These are phyloP conservation scores for Saccharomycopsis phalli DNA, from an alignment of 1,139 yeast species.

Conservation along the genomic window DNA sequence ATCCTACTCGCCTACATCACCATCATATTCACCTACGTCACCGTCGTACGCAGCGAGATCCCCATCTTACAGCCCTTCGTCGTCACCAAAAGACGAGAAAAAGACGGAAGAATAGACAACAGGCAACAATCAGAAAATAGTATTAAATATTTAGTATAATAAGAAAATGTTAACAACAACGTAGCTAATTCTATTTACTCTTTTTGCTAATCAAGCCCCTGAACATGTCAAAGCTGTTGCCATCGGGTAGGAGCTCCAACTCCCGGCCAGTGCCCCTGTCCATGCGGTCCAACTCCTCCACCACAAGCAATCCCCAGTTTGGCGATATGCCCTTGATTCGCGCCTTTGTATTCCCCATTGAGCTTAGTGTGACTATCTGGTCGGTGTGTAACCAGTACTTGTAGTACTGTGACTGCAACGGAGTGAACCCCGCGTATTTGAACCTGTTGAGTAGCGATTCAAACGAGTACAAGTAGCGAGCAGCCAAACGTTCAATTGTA, in stretches of 20 bases:
- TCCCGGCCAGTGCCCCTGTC: slow-evolving; percentile 41
- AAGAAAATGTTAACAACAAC: not conserved
- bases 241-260: slow-evolving; percentile 87
- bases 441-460: slow-evolving; percentile 55
- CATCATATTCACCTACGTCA: slow-evolving; percentile 63
- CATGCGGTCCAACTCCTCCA: slow-evolving; percentile 46
- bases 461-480: slow-evolving; percentile 58
- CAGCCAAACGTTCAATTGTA: slow-evolving; percentile 56
- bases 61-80: slow-evolving; percentile 56
- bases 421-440: slow-evolving; percentile 52
- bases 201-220: slow-evolving; percentile 80
- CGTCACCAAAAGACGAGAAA: slow-evolving; percentile 36
- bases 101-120: not conserved
- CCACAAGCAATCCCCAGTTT: slow-evolving; percentile 77
- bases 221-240: slow-evolving; percentile 93
- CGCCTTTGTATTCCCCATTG: slow-evolving; percentile 46
- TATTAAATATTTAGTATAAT: not conserved
- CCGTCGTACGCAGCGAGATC: slow-evolving; percentile 68
- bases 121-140: not conserved
- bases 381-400: slow-evolving; percentile 76
- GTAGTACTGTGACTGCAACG: slow-evolving; percentile 69
- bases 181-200: slow-evolving; percentile 10
- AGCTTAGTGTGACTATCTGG: slow-evolving; percentile 47
- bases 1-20: slow-evolving; percentile 64
- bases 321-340: slow-evolving; percentile 70